A percentile compares a stretch with the other conserved stretches of the same genome.
These are phyloP conservation scores for Cytospora leucostoma DNA, from an alignment of 2,329 filamentous ascomycete species.

Conservation along the genomic window DNA sequence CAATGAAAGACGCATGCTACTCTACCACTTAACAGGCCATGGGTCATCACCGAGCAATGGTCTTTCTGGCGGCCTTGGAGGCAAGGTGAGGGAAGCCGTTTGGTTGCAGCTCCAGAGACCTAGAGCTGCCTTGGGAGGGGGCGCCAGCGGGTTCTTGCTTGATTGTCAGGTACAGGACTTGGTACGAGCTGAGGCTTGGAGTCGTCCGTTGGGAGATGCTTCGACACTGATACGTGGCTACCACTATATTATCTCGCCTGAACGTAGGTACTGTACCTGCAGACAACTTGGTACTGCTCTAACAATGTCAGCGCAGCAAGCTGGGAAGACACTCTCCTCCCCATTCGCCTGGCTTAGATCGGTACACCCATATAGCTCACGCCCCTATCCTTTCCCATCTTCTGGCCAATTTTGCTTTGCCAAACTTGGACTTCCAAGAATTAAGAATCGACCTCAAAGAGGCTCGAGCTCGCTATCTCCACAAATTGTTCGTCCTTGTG, in stretches of 20 bases:
- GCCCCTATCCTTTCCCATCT: conserved; percentile 22
- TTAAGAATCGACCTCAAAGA: conserved; percentile 32
- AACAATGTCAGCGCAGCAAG: conserved; percentile 15
- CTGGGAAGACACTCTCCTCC: conserved; percentile 11
- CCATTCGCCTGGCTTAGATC: conserved; percentile 22
- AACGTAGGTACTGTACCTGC: conserved; percentile 22
- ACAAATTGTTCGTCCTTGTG: conserved; percentile 36
- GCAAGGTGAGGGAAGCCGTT: conserved; percentile 7
- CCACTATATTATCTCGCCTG: conserved; percentile 13
- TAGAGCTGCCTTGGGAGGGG: conserved; percentile 10
- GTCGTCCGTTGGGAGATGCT: conserved; percentile 17
- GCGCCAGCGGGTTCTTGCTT: conserved; percentile 26
- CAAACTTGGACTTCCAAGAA: conserved; percentile 28
- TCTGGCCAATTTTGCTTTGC: conserved; percentile 23
- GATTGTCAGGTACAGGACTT: conserved; percentile 26
- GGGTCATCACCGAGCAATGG: background rate
- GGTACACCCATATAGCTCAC: conserved; percentile 25
- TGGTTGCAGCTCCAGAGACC: conserved; percentile 13
- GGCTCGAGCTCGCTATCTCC: conserved; percentile 39
- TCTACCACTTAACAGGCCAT: conserved; percentile 9
- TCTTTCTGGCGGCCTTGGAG: background rate
- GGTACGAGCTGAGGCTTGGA: conserved; percentile 16
- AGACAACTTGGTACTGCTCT: conserved; percentile 19
- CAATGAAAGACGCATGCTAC: background rate
- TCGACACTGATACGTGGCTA: conserved; percentile 20